A percentile compares a stretch with the other conserved stretches of the same genome.
These are phyloP conservation scores for Morella rubra DNA, from an alignment of 306 rosid species.

Conservation along the genomic window DNA sequence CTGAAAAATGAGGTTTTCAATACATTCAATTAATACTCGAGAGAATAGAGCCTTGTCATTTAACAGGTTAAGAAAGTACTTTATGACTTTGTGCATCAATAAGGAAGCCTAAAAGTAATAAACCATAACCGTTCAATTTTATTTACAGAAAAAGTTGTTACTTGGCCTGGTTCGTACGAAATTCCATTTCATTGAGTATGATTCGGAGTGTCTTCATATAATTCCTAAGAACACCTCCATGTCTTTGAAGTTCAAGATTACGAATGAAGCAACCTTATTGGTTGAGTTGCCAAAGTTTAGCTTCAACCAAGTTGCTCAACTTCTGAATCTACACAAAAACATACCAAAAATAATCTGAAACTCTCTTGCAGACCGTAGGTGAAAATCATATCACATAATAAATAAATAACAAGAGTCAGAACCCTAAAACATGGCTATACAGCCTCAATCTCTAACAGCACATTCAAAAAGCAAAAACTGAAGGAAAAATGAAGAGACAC, in stretches of 20 bases:
- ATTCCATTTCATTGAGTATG: slow-evolving; percentile 32
- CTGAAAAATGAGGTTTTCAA: slow-evolving; percentile 45
- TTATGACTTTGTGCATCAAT: slow-evolving; percentile 17
- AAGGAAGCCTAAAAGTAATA: slow-evolving; percentile 37
- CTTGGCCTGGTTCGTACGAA: slow-evolving; percentile 28
- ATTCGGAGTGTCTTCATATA: slow-evolving; percentile 32
- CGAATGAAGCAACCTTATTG: slow-evolving; percentile 35
- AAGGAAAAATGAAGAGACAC: neutral
- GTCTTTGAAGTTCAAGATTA: slow-evolving; percentile 34
- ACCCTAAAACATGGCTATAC: neutral
- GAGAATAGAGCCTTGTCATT: slow-evolving; percentile 34
- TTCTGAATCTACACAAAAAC: slow-evolving; percentile 59
- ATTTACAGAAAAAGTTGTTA: slow-evolving; percentile 11
- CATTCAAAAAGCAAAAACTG: neutral
- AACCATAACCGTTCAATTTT: slow-evolving; percentile 8
- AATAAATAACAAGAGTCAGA: neutral
- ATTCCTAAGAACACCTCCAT: slow-evolving; percentile 39
- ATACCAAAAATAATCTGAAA: slow-evolving; percentile 20
- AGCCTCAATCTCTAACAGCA: neutral
- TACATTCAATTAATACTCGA: slow-evolving; percentile 35
- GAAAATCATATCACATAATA: neutral
- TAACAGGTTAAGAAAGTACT: slow-evolving; percentile 40
- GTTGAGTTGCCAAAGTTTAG: slow-evolving; percentile 34
- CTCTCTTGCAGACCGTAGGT: neutral
- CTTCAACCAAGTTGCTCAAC: slow-evolving; percentile 45